Evolutionary conservation across 176 grass and related monocot species (phyloP).

Genomic region (Alopecurus myosuroides): DNA sequence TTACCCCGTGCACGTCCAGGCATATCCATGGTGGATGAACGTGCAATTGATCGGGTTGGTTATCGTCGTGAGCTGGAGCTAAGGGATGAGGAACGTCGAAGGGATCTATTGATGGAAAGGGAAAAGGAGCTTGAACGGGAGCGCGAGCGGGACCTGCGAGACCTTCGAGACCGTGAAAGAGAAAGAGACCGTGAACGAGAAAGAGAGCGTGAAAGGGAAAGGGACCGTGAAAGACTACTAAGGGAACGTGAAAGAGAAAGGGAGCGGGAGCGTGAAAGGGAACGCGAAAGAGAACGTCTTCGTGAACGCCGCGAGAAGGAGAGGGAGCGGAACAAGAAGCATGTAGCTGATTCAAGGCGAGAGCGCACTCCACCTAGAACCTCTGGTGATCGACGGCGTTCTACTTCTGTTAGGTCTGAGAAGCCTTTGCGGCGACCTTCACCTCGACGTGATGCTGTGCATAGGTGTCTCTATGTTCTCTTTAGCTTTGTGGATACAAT

Average conservation of each 20-base stretch:
- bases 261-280: slow-evolving; percentile 53
- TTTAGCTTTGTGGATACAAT: slow-evolving; percentile 65
- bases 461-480: slow-evolving; percentile 88
- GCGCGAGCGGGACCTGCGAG: slow-evolving; percentile 27
- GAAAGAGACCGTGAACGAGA: slow-evolving; percentile 50
- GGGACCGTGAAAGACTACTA: slow-evolving; percentile 40
- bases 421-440: slow-evolving; percentile 62
- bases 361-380: slow-evolving; percentile 62
- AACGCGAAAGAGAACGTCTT: slow-evolving; percentile 65
- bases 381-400: slow-evolving; percentile 61
- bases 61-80: slow-evolving; percentile 72
- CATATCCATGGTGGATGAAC: slow-evolving; percentile 75
- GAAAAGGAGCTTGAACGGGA: slow-evolving; percentile 46
- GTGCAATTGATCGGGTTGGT: slow-evolving; percentile 43
- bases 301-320: slow-evolving; percentile 77
- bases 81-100: slow-evolving; percentile 83
- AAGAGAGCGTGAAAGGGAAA: slow-evolving; percentile 48
- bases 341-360: slow-evolving; percentile 50
- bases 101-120: slow-evolving; percentile 58
- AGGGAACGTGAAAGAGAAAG: slow-evolving; percentile 60
- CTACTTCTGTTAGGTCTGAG: slow-evolving; percentile 71
- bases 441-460: slow-evolving; percentile 69
- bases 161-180: slow-evolving; percentile 45
- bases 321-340: slow-evolving; percentile 83
- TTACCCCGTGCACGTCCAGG: slow-evolving; percentile 49